phyloP scores from a whole-genome alignment of 768 basidiomycete genomes.

The Austroboletus eburneus region DNA sequence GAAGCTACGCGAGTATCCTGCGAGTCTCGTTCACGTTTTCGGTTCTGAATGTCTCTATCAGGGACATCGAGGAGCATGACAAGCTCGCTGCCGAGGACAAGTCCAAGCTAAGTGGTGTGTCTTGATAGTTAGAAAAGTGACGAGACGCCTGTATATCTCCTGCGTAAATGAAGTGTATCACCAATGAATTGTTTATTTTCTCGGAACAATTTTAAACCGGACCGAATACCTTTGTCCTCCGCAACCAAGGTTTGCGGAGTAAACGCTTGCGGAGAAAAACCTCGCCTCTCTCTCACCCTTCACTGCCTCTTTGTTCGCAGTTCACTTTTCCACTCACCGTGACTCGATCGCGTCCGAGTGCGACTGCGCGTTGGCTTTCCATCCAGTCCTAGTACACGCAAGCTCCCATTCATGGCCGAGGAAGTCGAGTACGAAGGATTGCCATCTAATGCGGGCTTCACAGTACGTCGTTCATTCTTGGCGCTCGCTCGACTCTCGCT shows the following conservation, averaged over 20 bases:
- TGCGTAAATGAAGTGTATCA: no score
- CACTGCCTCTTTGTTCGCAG: not conserved
- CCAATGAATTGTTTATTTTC: no score
- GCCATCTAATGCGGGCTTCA: slow-evolving; percentile 75
- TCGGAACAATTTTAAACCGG: no score
- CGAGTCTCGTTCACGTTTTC: not conserved
- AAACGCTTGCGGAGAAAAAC: slow-evolving; percentile 8
- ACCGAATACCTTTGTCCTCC: no score
- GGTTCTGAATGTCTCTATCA: slow-evolving; percentile 23
- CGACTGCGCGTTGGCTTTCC: slow-evolving; percentile 6
- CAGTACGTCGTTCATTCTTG: slow-evolving; percentile 36
- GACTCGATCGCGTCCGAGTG: slow-evolving; percentile 4
- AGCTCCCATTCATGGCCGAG: slow-evolving; percentile 31
- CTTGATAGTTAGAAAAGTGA: not conserved
- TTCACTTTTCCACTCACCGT: slow-evolving; percentile 1
- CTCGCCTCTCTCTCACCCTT: slow-evolving; percentile 5
- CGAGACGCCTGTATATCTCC: not conserved
- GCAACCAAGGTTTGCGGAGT: no score
- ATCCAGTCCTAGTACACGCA: slow-evolving; percentile 5
- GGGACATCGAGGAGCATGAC: slow-evolving; percentile 77
- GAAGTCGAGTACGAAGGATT: slow-evolving; percentile 64
- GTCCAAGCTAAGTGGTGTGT: slow-evolving; percentile 1
- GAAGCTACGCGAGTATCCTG: slow-evolving; percentile 56
- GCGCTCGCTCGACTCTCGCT: slow-evolving; percentile 11
- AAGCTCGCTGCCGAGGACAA: slow-evolving; percentile 49